Conservation (phyloP, 2,329 filamentous ascomycete species). For the Myriosclerotinia curreyana region DNA sequence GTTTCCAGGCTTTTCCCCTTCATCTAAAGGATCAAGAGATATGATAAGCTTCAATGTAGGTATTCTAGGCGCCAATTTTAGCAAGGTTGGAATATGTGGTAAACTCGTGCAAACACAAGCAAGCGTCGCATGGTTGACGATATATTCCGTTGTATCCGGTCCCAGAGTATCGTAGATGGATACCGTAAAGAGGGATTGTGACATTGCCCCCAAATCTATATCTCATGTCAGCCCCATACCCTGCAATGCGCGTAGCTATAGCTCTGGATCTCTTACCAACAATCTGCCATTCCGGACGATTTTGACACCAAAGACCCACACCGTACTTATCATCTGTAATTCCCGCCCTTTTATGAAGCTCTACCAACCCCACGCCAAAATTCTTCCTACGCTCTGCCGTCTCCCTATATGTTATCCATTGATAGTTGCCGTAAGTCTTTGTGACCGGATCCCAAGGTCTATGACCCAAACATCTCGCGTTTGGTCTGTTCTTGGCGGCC, state of each 20-base stretch:
- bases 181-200: constrained; percentile 83
- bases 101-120: constrained; percentile 74
- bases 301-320: constrained; percentile 82
- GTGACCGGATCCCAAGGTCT: constrained; percentile 74
- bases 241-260: neutral
- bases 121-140: constrained; percentile 85
- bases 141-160: constrained; percentile 87
- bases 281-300: constrained; percentile 86
- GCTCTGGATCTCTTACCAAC: constrained; percentile 50
- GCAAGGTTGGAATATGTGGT: constrained; percentile 73
- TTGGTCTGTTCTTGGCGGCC: constrained; percentile 59
- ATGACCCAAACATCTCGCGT: constrained; percentile 72
- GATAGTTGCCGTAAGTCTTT: constrained; percentile 70
- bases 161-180: constrained; percentile 96
- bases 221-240: constrained; percentile 23
- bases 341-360: constrained; percentile 72
- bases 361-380: constrained; percentile 79
- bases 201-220: constrained; percentile 78
- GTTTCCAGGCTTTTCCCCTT: constrained; percentile 70
- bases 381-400: constrained; percentile 77
- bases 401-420: constrained; percentile 80
- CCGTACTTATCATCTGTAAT: constrained; percentile 66
- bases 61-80: constrained; percentile 74
- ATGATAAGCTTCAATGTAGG: constrained; percentile 85
- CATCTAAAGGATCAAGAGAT: constrained; percentile 77